phyloP scores from a whole-genome alignment of 306 rosid species.

The Ziziphus jujuba region DNA sequence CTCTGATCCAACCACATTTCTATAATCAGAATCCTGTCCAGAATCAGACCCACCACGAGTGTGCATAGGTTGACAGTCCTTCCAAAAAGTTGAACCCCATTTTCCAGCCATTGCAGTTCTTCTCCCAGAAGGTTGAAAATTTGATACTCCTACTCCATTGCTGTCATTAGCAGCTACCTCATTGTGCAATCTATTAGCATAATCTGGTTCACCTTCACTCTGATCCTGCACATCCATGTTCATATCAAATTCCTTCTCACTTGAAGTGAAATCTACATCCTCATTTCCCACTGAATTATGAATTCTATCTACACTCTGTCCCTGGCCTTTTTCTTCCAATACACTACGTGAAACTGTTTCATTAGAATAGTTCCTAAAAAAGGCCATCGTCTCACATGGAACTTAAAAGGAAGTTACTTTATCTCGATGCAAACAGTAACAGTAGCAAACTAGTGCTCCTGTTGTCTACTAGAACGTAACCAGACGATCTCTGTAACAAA shows the following conservation, averaged over 20 bases:
- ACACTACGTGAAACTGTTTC: conserved; percentile 69
- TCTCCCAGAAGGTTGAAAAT: conserved; percentile 62
- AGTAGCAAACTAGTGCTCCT: conserved; percentile 28
- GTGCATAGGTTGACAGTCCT: conserved; percentile 82
- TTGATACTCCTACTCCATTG: conserved; percentile 44
- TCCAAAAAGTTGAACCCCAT: conserved; percentile 99
- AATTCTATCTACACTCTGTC: conserved; percentile 54
- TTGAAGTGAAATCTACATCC: conserved; percentile 53
- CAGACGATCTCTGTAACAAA: conserved; percentile 35
- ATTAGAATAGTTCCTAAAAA: conserved; percentile 70
- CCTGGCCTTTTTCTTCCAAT: conserved; percentile 67
- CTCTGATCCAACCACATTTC: conserved; percentile 65
- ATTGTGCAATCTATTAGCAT: conserved; percentile 51
- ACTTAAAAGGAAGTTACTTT: conserved; percentile 33
- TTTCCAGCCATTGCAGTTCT: conserved; percentile 60
- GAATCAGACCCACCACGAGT: conserved; percentile 73
- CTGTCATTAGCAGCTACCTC: conserved; percentile 54
- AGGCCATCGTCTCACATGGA: conserved; percentile 73
- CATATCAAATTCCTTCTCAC: conserved; percentile 83
- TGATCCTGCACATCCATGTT: conserved; percentile 73
- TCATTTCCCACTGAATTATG: conserved; percentile 58
- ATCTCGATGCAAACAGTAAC: conserved; percentile 24
- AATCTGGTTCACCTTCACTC: conserved; percentile 69
- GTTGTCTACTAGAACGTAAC: conserved; percentile 32
- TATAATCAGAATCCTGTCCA: conserved; percentile 73